Conservation (phyloP, 2,329 filamentous ascomycete species). For the Clarireedia sp. region DNA sequence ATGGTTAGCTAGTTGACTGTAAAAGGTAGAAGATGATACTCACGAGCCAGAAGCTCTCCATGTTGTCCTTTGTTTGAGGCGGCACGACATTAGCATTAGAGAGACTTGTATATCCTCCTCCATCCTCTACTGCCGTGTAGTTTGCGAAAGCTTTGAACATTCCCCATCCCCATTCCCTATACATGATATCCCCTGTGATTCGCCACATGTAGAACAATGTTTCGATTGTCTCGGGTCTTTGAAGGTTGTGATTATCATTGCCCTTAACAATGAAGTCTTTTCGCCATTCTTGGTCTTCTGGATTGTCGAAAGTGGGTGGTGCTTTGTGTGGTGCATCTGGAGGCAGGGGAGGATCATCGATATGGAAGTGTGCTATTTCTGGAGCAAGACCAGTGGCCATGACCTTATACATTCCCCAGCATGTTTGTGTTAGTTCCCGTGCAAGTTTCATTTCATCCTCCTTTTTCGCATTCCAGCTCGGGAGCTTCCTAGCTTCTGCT, state of each 20-base stretch:
- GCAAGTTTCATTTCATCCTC: conserved; percentile 85
- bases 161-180: conserved; percentile 96
- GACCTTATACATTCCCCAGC: conserved; percentile 93
- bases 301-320: conserved; percentile 43
- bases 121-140: conserved; percentile 70
- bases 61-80: conserved; percentile 69
- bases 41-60: conserved; percentile 98
- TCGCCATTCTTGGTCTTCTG: conserved; percentile 56
- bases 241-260: conserved; percentile 87
- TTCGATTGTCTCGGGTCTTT: conserved; percentile 94
- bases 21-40: conserved; percentile 29
- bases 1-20: conserved; percentile 13
- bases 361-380: conserved; percentile 87
- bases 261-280: conserved; percentile 71
- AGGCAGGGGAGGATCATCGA: conserved; percentile 59
- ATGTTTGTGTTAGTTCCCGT: conserved; percentile 88
- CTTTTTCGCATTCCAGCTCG: conserved; percentile 68
- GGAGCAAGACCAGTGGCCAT: conserved; percentile 87
- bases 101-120: conserved; percentile 75
- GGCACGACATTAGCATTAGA: conserved; percentile 66
- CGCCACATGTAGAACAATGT: conserved; percentile 98
- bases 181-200: conserved; percentile 82
- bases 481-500: conserved; percentile 62
- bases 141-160: conserved; percentile 93
- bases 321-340: conserved; percentile 45